Evolutionary conservation across 768 basidiomycete genomes (phyloP).

Genomic region (Tubosaeta sp.): DNA sequence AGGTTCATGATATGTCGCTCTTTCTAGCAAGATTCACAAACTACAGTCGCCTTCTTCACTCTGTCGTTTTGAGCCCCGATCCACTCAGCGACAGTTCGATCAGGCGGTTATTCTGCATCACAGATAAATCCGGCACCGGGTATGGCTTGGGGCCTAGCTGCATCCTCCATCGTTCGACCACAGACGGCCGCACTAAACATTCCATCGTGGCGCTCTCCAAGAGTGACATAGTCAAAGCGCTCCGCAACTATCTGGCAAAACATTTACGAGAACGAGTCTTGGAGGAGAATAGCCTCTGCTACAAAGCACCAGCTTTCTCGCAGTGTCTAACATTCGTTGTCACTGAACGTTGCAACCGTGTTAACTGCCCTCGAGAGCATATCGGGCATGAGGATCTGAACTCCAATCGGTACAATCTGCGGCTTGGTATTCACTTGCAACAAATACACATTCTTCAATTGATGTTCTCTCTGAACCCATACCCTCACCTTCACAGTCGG

Average conservation of each 20-base stretch:
- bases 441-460: conserved; percentile 46
- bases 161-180: conserved; percentile 7
- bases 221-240: conserved; percentile 15
- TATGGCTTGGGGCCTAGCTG: conserved; percentile 3
- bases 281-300: conserved; percentile 33
- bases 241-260: conserved; percentile 24
- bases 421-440: conserved; percentile 43
- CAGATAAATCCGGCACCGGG: conserved; percentile 3
- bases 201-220: conserved; percentile 17
- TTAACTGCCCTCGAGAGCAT: conserved; percentile 38
- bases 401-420: conserved; percentile 35
- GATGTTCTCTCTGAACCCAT: conserved; percentile 18
- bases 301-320: conserved; percentile 29
- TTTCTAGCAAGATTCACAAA: conserved; percentile 6
- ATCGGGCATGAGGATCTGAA: conserved; percentile 21
- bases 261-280: conserved; percentile 30
- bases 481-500: background rate
- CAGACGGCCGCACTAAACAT: background rate
- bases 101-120: conserved; percentile 28
- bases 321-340: conserved; percentile 37
- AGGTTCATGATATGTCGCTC: conserved; percentile 12
- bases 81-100: conserved; percentile 13
- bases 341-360: conserved; percentile 30
- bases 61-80: conserved; percentile 1
- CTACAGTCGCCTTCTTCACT: conserved; percentile 5